A percentile compares a stretch with the other conserved stretches of the same genome.
phyloP scores from a whole-genome alignment of 2,329 filamentous ascomycete genomes.

The Diaporthe longicolla region DNA sequence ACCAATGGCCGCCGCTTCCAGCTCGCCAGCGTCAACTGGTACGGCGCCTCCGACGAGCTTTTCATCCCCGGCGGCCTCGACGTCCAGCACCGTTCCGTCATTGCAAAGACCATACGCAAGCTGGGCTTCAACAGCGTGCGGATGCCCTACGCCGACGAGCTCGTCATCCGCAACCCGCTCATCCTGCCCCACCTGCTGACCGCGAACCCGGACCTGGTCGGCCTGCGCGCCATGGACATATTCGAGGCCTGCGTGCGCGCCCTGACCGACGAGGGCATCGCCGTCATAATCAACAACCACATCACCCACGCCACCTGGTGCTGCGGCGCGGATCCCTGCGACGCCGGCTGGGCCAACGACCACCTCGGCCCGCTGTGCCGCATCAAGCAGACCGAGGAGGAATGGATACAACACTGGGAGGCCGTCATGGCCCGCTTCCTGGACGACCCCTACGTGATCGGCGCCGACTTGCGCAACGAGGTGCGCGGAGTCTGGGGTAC shows the following conservation, averaged over 20 bases:
- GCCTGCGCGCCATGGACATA: conserved; percentile 71
- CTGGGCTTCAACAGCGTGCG: conserved; percentile 80
- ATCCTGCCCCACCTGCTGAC: conserved; percentile 65
- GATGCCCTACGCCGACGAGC: conserved; percentile 77
- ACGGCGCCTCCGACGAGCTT: conserved; percentile 77
- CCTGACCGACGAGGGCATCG: conserved; percentile 73
- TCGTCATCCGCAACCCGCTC: conserved; percentile 72
- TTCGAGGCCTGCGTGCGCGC: conserved; percentile 71
- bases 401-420: conserved; percentile 78
- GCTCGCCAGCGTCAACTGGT: conserved; percentile 78
- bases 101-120: conserved; percentile 70
- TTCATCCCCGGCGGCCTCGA: conserved; percentile 76
- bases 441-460: conserved; percentile 73
- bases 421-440: conserved; percentile 72
- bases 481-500: conserved; percentile 78
- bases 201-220: conserved; percentile 73
- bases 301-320: conserved; percentile 79
- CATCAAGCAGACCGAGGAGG: conserved; percentile 73
- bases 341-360: conserved; percentile 77
- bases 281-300: conserved; percentile 79
- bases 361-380: conserved; percentile 72
- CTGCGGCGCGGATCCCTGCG: conserved; percentile 77
- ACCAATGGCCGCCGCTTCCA: conserved; percentile 69
- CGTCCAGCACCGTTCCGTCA: conserved; percentile 71
- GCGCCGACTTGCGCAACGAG: conserved; percentile 78